Evolutionary conservation across 2,329 filamentous ascomycete species (phyloP).

Genomic region (Thermoascus crustaceus): DNA sequence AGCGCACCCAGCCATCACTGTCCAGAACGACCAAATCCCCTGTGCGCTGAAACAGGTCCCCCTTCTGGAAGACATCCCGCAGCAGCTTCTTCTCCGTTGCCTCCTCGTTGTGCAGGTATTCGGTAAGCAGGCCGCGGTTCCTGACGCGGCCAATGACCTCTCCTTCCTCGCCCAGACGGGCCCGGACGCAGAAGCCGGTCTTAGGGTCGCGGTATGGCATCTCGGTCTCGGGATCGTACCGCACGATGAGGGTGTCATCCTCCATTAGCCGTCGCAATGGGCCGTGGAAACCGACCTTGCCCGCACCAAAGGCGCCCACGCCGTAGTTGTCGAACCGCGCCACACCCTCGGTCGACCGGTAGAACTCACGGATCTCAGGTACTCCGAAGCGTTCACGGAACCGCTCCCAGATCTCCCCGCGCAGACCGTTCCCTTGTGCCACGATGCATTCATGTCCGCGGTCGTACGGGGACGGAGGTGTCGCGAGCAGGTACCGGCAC

Average conservation of each 20-base stretch:
- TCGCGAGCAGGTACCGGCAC: slow-evolving; percentile 41
- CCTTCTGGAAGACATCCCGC: slow-evolving; percentile 38
- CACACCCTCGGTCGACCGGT: slow-evolving; percentile 40
- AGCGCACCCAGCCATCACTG: slow-evolving; percentile 35
- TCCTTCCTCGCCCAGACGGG: slow-evolving; percentile 32
- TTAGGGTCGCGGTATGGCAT: slow-evolving; percentile 35
- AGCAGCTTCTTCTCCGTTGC: slow-evolving; percentile 40
- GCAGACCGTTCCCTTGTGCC: slow-evolving; percentile 41
- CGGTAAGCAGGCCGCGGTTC: slow-evolving; percentile 30
- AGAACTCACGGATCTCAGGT: slow-evolving; percentile 42
- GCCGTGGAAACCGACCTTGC: slow-evolving; percentile 38
- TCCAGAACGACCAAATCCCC: slow-evolving; percentile 39
- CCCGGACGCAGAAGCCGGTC: slow-evolving; percentile 37
- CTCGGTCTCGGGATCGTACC: slow-evolving; percentile 35
- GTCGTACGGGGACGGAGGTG: slow-evolving; percentile 39
- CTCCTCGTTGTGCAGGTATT: slow-evolving; percentile 34
- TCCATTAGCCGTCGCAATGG: slow-evolving; percentile 34
- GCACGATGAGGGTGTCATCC: slow-evolving; percentile 36
- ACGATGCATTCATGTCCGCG: slow-evolving; percentile 37
- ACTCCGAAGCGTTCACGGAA: slow-evolving; percentile 48
- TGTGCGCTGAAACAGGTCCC: slow-evolving; percentile 39
- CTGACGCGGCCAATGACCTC: slow-evolving; percentile 40
- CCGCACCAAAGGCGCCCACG: slow-evolving; percentile 33
- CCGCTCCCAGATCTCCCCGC: slow-evolving; percentile 42
- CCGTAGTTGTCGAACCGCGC: slow-evolving; percentile 40